phyloP scores from a whole-genome alignment of 768 basidiomycete genomes.

The Galerina marginata region DNA sequence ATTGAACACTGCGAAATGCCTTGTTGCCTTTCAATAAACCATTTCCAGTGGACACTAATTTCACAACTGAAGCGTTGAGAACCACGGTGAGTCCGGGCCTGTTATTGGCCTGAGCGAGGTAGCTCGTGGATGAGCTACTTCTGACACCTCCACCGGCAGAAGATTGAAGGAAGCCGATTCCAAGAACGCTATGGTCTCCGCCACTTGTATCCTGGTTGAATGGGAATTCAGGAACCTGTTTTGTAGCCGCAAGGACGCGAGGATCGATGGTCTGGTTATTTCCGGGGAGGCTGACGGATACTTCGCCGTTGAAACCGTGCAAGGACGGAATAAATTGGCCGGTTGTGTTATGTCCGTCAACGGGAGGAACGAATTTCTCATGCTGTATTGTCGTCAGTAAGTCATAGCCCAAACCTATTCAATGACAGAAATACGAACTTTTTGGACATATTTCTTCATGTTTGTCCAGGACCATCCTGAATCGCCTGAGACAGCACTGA shows the following conservation, averaged over 20 bases:
- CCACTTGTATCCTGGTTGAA: conserved; percentile 33
- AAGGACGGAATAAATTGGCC: conserved; percentile 35
- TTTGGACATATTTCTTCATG: conserved; percentile 29
- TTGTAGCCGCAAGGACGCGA: conserved; percentile 27
- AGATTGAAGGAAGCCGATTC: conserved; percentile 17
- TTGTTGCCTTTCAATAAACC: conserved; percentile 4
- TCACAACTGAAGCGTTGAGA: conserved; percentile 17
- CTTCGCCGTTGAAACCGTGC: conserved; percentile 33
- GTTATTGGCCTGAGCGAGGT: conserved; percentile 6
- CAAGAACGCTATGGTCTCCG: conserved; percentile 11
- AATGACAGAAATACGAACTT: conserved; percentile 15
- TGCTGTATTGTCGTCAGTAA: conserved; percentile 22
- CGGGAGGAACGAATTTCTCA: conserved; percentile 34
- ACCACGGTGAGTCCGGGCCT: conserved; percentile 18
- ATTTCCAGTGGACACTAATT: conserved; percentile 24
- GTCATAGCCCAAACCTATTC: too few relatives aligned
- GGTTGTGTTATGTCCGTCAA: conserved; percentile 33
- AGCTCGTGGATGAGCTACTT: conserved; percentile 17
- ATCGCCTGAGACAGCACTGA: conserved; percentile 50
- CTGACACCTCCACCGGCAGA: conserved; percentile 16
- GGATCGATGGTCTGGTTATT: conserved; percentile 27
- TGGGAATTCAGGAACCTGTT: conserved; percentile 35
- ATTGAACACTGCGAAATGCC: conserved; percentile 29
- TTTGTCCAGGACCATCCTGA: conserved; percentile 46
- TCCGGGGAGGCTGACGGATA: conserved; percentile 29